Evolutionary conservation across 2,329 filamentous ascomycete species (phyloP).

Genomic region (Claviceps sp.): DNA sequence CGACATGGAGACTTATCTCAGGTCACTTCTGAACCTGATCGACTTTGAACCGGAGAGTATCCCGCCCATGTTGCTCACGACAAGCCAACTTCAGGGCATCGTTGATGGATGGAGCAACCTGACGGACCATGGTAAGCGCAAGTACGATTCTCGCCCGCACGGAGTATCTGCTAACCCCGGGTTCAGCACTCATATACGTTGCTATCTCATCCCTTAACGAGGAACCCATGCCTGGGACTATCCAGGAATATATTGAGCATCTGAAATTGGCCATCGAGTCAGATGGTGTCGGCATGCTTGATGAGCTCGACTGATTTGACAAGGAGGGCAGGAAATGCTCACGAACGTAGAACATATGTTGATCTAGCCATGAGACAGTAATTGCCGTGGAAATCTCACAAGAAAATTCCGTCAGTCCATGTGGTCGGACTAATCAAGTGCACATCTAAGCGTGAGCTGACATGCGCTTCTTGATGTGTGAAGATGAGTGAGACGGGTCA

Average conservation of each 20-base stretch:
- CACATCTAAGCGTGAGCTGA: no score
- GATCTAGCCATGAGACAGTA: no score
- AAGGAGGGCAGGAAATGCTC: no score
- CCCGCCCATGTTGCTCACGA: not conserved
- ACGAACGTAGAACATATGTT: no score
- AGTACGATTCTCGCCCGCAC: not conserved
- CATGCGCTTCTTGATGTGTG: no score
- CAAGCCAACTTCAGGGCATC: not conserved
- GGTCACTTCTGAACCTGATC: not conserved
- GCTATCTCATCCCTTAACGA: not conserved
- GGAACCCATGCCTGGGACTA: not conserved
- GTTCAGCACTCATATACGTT: not conserved
- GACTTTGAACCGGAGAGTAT: slow-evolving; percentile 1
- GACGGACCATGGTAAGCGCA: not conserved
- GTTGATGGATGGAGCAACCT: slow-evolving; percentile 1
- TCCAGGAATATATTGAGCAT: not conserved
- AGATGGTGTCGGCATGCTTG: not conserved
- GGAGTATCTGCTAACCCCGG: no score
- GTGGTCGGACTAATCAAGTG: no score
- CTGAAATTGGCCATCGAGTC: not conserved
- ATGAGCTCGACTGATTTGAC: no score
- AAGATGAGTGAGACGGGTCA: no score
- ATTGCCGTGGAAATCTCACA: no score
- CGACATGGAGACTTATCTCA: slow-evolving; percentile 1
- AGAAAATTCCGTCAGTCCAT: no score